These are phyloP conservation scores for Starmerella stigmatis DNA, from an alignment of 805 yeast species.

Conservation along the genomic window DNA sequence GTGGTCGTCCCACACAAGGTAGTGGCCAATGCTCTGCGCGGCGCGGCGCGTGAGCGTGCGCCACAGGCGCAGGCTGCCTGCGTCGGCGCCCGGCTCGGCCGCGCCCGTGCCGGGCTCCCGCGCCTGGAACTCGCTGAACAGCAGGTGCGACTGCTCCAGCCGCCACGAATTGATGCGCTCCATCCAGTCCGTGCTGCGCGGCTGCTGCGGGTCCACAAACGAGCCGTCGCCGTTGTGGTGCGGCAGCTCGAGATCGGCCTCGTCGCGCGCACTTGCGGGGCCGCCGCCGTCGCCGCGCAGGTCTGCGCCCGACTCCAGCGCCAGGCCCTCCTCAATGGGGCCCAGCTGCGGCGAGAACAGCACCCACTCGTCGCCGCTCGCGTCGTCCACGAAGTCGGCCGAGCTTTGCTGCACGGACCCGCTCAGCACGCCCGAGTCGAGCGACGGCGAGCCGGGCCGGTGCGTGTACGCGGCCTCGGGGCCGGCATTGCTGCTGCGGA, in stretches of 20 bases:
- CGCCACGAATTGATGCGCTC: conserved; percentile 36
- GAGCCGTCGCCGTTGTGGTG: conserved; percentile 31
- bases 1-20: conserved; percentile 29
- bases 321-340: conserved; percentile 4
- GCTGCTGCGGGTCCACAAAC: conserved; percentile 18
- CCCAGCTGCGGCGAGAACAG: conserved; percentile 30
- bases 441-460: conserved; percentile 16
- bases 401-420: conserved; percentile 13
- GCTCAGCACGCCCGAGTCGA: conserved; percentile 18
- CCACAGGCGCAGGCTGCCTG: conserved; percentile 12
- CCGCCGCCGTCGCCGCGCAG: no score
- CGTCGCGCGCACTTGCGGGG: no score
- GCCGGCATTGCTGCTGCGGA: conserved; percentile 1
- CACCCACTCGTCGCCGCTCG: conserved; percentile 32
- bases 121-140: conserved; percentile 26
- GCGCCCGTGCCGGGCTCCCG: neutral
- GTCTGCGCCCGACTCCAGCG: conserved; percentile 12
- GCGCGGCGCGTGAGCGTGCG: conserved; percentile 13
- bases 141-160: conserved; percentile 31
- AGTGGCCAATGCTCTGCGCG: conserved; percentile 7
- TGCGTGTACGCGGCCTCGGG: neutral
- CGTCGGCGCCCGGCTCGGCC: neutral
- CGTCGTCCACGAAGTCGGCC: conserved; percentile 8
- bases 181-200: conserved; percentile 24
- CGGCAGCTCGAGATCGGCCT: conserved; percentile 29